Evolutionary conservation across 1,139 yeast genomes (phyloP).

Genomic region (Geotrichum aggregatum): DNA sequence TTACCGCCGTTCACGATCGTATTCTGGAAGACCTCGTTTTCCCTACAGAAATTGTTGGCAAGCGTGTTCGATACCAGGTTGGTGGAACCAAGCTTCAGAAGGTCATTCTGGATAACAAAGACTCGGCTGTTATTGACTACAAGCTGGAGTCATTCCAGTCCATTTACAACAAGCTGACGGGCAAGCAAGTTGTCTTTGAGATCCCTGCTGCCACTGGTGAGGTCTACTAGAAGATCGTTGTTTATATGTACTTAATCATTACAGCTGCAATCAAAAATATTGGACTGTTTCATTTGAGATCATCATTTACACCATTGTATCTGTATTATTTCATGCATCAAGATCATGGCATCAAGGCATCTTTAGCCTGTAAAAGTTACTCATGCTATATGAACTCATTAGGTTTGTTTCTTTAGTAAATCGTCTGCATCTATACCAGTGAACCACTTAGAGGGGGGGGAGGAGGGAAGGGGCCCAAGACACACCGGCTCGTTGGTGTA

Average conservation of each 20-base stretch:
- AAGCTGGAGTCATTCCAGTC: slow-evolving; percentile 99
- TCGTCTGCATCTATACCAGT: too few relatives aligned
- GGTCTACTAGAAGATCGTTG: slow-evolving; percentile 48
- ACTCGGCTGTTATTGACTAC: slow-evolving; percentile 95
- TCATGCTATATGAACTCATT: too few relatives aligned
- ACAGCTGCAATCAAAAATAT: neutral
- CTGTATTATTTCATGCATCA: neutral
- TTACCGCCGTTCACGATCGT: slow-evolving; percentile 98
- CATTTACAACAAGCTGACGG: slow-evolving; percentile 96
- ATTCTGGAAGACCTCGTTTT: slow-evolving; percentile 97
- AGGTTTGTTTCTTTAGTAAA: too few relatives aligned
- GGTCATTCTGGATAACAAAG: slow-evolving; percentile 97
- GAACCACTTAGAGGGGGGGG: too few relatives aligned
- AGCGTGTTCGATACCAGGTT: slow-evolving; percentile 98
- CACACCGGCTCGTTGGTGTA: too few relatives aligned
- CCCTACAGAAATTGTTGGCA: slow-evolving; percentile 99
- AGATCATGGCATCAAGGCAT: too few relatives aligned
- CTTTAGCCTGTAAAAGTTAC: too few relatives aligned
- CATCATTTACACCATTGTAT: neutral
- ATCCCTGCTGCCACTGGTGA: slow-evolving; percentile 65
- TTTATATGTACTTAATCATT: neutral
- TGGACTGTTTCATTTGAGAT: too few relatives aligned
- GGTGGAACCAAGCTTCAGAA: slow-evolving; percentile 99
- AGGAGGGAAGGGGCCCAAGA: too few relatives aligned
- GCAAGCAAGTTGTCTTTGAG: slow-evolving; percentile 99